Evolutionary conservation across 1,284 basidiomycete species (phyloP), one percentile per base, ranked within the genome.

Genomic region (Trichosporon inkin): DNA sequence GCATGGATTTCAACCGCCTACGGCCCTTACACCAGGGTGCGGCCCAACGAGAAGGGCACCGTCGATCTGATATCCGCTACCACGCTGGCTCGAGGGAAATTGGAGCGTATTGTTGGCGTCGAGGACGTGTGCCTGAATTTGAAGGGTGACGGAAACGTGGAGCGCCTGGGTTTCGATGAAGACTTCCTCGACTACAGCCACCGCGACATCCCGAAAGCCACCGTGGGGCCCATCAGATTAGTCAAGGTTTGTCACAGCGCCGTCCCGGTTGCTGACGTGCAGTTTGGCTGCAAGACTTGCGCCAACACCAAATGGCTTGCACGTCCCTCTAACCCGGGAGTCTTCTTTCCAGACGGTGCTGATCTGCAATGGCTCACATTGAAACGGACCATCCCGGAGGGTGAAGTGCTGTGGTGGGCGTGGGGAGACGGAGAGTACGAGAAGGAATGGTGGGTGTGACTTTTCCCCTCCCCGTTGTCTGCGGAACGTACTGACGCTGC

Each of bases 261-360:
- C 22, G 19, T 24, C 5, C 47, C 28, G 11, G 34, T 16, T 14
- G 32, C 51, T 53, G n/a, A 37, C 44, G 17, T 36, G 4, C 36
- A 47, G 55, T 44, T 56, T 16, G 55, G 55, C 1, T 56, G 55
- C 55, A 41, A 41, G 40, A 35, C 40, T 7, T 56, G 55, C 55
- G 39, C 40, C 5, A 56, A 56, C 55, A 44, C 39, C 0, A 40
- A 41, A 13, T 56, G 41, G 39, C 28, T 56, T 16, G 32, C 32
- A 11, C 55, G 39, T 17, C 55, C 55, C 4, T 44, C 41, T 1
- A 35, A 56, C 19, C 41, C 28, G 6, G 32, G 39, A 5, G 32
- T 44, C 28, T 44, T 35, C 39, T 41, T 56, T 17, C 55, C 55
- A 1, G 55, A 56, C 32, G 55, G 55, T 2, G 55, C 55, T 1